phyloP scores from a whole-genome alignment of 129 eudicot genomes.

The Arctium lappa region DNA sequence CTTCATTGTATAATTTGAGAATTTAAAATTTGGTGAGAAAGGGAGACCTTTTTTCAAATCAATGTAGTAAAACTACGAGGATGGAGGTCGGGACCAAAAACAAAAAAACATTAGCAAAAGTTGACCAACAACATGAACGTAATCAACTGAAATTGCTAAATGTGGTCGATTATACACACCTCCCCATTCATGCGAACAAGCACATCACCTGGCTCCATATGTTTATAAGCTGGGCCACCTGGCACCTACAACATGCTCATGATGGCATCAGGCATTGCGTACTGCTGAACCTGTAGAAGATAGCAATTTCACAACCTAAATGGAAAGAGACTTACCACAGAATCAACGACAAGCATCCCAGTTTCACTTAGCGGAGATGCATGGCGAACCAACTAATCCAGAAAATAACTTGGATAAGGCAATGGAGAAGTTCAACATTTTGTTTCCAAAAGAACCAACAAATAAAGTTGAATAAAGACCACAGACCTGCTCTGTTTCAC shows the following conservation, averaged over 20 bases:
- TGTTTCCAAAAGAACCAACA: neutral
- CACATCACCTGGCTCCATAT: constrained; percentile 92
- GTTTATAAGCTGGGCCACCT: constrained; percentile 89
- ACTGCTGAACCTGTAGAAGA: neutral
- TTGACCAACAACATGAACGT: neutral
- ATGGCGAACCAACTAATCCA: constrained; percentile 82
- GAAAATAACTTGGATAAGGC: constrained; percentile 10
- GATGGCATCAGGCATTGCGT: neutral
- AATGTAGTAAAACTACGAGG: neutral
- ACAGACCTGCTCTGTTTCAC: constrained; percentile 84
- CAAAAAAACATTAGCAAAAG: neutral
- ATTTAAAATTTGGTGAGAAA: neutral
- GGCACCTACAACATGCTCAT: constrained; percentile 68
- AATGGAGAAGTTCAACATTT: neutral
- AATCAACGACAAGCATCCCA: constrained; percentile 98
- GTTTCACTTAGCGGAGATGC: constrained; percentile 92
- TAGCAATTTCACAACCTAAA: constrained; percentile 4
- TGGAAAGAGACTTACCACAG: constrained; percentile 61
- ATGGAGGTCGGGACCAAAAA: neutral
- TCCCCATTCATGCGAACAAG: constrained; percentile 85
- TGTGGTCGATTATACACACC: constrained; percentile 37
- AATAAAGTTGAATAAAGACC: neutral
- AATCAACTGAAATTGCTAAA: neutral
- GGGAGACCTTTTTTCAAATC: neutral
- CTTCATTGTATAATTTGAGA: neutral